A percentile compares a stretch with the other conserved stretches of the same genome.
These are phyloP conservation scores for Ziziphus jujuba DNA, from an alignment of 306 rosid genomes.

Conservation along the genomic window DNA sequence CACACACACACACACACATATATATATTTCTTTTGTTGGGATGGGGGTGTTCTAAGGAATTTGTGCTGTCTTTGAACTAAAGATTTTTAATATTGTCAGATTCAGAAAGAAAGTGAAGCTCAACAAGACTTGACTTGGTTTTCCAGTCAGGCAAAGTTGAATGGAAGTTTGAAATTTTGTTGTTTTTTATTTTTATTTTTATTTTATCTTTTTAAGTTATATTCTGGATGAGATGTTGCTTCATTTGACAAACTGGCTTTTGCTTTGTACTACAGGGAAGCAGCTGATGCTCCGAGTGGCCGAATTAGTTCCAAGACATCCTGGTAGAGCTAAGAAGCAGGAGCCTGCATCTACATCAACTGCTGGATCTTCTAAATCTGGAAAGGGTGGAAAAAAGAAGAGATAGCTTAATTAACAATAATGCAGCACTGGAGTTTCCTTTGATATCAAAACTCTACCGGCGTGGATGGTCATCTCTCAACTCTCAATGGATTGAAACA, in stretches of 20 bases:
- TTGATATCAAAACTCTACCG: background rate
- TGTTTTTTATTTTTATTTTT: too few relatives aligned
- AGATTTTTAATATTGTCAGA: background rate
- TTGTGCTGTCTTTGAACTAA: background rate
- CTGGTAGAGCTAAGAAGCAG: constrained; percentile 81
- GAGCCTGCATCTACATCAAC: constrained; percentile 61
- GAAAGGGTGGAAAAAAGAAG: constrained; percentile 77
- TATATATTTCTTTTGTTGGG: background rate
- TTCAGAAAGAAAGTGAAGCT: background rate
- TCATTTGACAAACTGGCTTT: background rate
- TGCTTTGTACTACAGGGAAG: constrained; percentile 55
- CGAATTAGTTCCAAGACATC: constrained; percentile 87
- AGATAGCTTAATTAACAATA: constrained; percentile 35
- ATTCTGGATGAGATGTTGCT: background rate
- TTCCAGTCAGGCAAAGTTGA: background rate
- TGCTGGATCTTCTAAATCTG: constrained; percentile 74
- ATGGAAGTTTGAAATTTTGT: background rate
- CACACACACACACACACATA: too few relatives aligned
- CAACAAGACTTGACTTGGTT: background rate
- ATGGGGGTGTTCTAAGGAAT: background rate
- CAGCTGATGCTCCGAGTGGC: constrained; percentile 65
- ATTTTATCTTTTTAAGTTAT: background rate
- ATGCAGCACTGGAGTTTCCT: background rate
- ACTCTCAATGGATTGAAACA: background rate
- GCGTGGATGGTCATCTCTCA: background rate